Conservation (phyloP, 2,329 filamentous ascomycete species). For the Neofusicoccum umdonicola region DNA sequence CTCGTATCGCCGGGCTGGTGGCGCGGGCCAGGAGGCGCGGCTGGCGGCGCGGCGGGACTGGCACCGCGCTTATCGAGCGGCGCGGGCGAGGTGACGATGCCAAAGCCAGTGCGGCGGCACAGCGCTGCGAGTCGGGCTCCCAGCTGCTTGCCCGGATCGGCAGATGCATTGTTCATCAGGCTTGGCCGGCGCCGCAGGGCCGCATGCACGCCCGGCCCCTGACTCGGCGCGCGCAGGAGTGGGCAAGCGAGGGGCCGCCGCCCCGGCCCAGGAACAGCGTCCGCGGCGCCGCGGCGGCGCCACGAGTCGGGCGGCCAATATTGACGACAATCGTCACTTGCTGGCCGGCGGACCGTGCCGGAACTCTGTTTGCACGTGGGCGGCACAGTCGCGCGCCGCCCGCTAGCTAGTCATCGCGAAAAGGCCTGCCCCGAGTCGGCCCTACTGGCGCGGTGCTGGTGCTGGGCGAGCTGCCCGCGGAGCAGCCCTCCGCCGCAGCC, state of each 20-base stretch:
- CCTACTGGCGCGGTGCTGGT: background rate
- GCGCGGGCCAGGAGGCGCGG: background rate
- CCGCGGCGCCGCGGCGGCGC: background rate
- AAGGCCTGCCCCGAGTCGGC: background rate
- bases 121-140: background rate
- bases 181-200: background rate
- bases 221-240: background rate
- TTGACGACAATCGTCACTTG: background rate
- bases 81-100: background rate
- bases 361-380: background rate
- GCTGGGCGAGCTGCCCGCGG: too few relatives aligned
- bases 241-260: background rate
- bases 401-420: background rate
- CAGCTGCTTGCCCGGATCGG: background rate
- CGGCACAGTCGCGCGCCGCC: background rate
- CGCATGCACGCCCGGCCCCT: background rate
- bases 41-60: background rate
- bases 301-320: background rate
- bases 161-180: background rate
- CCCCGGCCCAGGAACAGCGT: background rate
- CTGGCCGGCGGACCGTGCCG: constrained; percentile 5
- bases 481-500: too few relatives aligned
- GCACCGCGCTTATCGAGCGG: background rate
- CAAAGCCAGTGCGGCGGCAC: background rate
- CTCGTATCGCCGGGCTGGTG: background rate